Base-by-base conservation (phyloP, 1,284 basidiomycete genomes). In the Ganoderma meredithae region DNA sequence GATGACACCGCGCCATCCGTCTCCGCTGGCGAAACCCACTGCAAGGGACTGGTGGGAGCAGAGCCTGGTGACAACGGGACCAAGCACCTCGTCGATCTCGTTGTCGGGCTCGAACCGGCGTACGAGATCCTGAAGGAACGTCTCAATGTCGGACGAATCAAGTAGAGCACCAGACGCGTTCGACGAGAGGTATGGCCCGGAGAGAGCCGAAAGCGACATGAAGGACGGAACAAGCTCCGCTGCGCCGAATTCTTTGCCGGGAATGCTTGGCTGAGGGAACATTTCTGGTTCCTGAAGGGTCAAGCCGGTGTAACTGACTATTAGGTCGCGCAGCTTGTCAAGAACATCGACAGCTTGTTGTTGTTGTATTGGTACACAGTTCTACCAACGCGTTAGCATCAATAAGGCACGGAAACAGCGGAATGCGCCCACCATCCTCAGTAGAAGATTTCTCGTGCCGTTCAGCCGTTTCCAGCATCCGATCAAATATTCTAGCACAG, bases 291-390 rank as follows among this genome's bases (percentile, higher is more conserved):
- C 96, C 80, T 97, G 95, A 10, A 99, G 82, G 17, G 90, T 93
- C 67, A 99, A 86, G 9, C 97, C 97, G 15, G 92, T 88, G 79
- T 99, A 99, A 64, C 94, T 96, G 69, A 98, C 89, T 65, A 99
- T 80, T 19, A 99, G 84, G 63, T 92, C 87, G 52, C 91, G 90
- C 36, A 95, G 79, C 75, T 91, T 94, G 58, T 95, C 91, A 12
- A 95, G 83, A 2, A 89, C 80, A 36, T 78, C 79, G 7, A 88
- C 81, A 47, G 94, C 94, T 71, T 82, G 81, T 66, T 89, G 85
- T 12, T 86, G 83, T 60, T 95, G 91, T 2, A 85, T 80, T 47
- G 90, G 86, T 10, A 86, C 80, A 31, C 75, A 90, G 90, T 41
- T 83, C 86, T 93, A 92, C 68, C 22, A 41, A 17, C 17, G 36